These are phyloP conservation scores for Candida andamanensis DNA, from an alignment of 805 yeast genomes.

Conservation along the genomic window DNA sequence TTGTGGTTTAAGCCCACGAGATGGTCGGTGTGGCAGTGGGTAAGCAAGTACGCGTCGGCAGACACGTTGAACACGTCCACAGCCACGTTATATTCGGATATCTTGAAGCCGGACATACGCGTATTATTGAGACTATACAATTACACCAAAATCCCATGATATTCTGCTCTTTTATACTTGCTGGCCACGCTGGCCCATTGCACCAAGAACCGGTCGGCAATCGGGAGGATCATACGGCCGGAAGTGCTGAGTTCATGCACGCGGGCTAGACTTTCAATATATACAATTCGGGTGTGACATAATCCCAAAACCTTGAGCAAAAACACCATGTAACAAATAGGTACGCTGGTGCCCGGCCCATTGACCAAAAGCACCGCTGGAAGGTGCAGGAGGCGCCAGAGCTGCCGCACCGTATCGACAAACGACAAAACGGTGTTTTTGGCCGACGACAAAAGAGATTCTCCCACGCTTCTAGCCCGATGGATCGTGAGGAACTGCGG, in stretches of 20 bases:
- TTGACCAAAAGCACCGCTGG: conserved; percentile 52
- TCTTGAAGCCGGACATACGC: no score
- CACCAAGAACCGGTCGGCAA: conserved; percentile 75
- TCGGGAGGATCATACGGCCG: conserved; percentile 65
- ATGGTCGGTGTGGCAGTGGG: conserved; percentile 57
- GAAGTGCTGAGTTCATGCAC: conserved; percentile 70
- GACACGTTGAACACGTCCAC: conserved; percentile 28
- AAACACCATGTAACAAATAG: conserved; percentile 57
- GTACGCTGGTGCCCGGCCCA: conserved; percentile 83
- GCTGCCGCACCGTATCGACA: conserved; percentile 18
- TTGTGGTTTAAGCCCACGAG: conserved; percentile 41
- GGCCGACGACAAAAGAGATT: conserved; percentile 43
- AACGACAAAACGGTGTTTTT: conserved; percentile 40
- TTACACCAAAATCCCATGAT: conserved; percentile 70
- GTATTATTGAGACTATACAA: background rate
- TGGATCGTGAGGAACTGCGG: conserved; percentile 32
- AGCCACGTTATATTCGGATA: no score
- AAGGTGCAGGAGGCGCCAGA: conserved; percentile 21
- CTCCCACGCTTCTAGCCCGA: conserved; percentile 61
- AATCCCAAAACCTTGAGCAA: conserved; percentile 44
- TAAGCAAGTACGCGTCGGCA: conserved; percentile 28
- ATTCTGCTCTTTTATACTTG: conserved; percentile 59
- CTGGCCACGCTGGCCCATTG: conserved; percentile 74
- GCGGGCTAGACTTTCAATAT: conserved; percentile 84
- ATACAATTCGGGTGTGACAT: conserved; percentile 55